Evolutionary conservation across 2,329 filamentous ascomycete genomes (phyloP).

Genomic region (Claviceps maximensis): DNA sequence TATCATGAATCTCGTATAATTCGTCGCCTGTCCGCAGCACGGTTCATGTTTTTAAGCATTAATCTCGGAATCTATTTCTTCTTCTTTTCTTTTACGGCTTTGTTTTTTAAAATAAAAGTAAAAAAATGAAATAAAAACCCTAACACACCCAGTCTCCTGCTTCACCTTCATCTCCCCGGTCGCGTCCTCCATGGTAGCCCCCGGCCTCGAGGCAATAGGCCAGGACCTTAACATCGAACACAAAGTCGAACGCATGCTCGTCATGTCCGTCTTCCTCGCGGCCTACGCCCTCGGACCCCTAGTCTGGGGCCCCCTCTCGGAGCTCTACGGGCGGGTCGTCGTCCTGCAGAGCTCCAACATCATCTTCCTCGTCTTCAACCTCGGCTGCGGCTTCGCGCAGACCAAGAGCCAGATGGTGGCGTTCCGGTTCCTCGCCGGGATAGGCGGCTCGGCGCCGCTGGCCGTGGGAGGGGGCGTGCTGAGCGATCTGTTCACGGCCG

Average conservation of each 20-base stretch:
- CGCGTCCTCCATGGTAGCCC: constrained; percentile 33
- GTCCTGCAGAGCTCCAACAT: constrained; percentile 38
- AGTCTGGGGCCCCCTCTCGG: constrained; percentile 47
- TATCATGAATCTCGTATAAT: too few relatives aligned
- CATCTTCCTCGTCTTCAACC: constrained; percentile 44
- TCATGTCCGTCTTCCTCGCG: constrained; percentile 30
- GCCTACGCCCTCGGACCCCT: constrained; percentile 44
- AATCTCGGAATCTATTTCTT: too few relatives aligned
- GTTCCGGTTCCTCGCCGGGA: constrained; percentile 45
- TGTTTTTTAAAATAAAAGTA: too few relatives aligned
- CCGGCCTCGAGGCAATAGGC: constrained; percentile 36
- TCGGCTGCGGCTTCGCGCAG: constrained; percentile 46
- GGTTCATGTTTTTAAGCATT: too few relatives aligned
- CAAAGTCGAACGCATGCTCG: constrained; percentile 27
- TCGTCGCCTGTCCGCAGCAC: too few relatives aligned
- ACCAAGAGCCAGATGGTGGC: constrained; percentile 48
- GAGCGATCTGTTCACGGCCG: constrained; percentile 46
- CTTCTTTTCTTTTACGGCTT: too few relatives aligned
- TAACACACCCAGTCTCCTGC: constrained; percentile 34
- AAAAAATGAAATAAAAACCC: too few relatives aligned
- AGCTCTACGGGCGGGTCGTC: constrained; percentile 42
- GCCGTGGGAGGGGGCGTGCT: constrained; percentile 55
- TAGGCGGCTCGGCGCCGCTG: constrained; percentile 48
- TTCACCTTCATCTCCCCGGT: constrained; percentile 50
- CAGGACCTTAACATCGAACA: constrained; percentile 37